Evolutionary conservation across 139 green algal species (phyloP).

Genomic region (Trebouxia sp.): DNA sequence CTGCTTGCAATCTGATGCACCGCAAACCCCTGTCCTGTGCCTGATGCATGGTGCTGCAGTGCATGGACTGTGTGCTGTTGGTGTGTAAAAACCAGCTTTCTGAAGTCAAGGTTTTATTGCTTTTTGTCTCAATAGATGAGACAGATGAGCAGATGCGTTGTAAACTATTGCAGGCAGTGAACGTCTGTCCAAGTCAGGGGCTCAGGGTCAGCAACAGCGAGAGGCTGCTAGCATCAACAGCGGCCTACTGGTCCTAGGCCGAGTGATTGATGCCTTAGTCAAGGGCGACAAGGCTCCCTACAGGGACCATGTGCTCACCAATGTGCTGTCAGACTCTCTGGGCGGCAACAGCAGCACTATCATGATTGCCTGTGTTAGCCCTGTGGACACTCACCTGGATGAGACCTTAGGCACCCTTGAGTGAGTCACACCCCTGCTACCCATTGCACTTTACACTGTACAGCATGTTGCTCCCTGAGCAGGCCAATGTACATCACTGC

Average conservation of each 20-base stretch:
- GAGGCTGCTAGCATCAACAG: conserved; percentile 82
- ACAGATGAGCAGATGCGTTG: no score
- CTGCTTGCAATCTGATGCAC: no score
- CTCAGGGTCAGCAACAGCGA: conserved; percentile 71
- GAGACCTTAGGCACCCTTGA: conserved; percentile 86
- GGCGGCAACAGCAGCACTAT: conserved; percentile 91
- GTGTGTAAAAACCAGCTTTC: no score
- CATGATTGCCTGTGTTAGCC: conserved; percentile 94
- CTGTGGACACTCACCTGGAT: conserved; percentile 84
- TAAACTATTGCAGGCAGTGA: conserved; percentile 91
- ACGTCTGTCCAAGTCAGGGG: conserved; percentile 89
- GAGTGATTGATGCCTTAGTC: background rate
- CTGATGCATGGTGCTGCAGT: no score
- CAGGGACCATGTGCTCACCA: conserved; percentile 2
- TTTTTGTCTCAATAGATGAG: no score
- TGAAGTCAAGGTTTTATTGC: no score
- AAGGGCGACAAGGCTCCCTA: conserved; percentile 2
- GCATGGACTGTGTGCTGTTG: no score
- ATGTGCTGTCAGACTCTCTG: conserved; percentile 79
- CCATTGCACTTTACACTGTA: background rate
- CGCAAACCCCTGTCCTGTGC: no score
- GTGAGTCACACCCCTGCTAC: background rate
- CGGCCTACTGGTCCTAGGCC: conserved; percentile 80
- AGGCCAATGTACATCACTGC: background rate
- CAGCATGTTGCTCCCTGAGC: background rate